These are phyloP conservation scores for Cyclocybe aegerita DNA, from an alignment of 768 basidiomycete species.

Conservation along the genomic window DNA sequence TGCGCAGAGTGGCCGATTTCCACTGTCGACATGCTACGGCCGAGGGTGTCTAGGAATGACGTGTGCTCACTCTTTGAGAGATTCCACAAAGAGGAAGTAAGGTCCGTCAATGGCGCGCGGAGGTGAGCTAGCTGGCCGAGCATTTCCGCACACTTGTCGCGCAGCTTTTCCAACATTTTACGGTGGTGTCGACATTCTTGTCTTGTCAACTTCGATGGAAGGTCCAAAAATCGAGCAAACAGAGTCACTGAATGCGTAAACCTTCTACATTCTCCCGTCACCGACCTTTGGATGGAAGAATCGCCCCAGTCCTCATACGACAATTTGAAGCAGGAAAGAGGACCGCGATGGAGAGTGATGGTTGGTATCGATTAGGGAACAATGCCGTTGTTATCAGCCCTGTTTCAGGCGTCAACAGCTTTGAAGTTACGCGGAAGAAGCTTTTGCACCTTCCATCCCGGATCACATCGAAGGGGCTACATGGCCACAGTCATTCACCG, in stretches of 20 bases:
- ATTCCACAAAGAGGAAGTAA: conserved; percentile 15
- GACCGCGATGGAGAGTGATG: conserved; percentile 16
- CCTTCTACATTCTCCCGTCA: background rate
- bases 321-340: conserved; percentile 14
- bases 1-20: conserved; percentile 10
- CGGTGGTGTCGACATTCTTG: conserved; percentile 70
- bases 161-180: conserved; percentile 55
- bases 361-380: conserved; percentile 54
- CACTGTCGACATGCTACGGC: conserved; percentile 14
- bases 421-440: too few relatives aligned
- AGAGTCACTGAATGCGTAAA: conserved; percentile 17
- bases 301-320: background rate
- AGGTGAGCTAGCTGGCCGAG: conserved; percentile 63
- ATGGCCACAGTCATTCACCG: too few relatives aligned
- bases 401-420: too few relatives aligned
- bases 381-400: conserved; percentile 54
- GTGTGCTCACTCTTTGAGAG: conserved; percentile 6
- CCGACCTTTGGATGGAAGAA: background rate
- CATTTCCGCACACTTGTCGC: conserved; percentile 66
- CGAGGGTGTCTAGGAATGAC: conserved; percentile 17
- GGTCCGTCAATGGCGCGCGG: conserved; percentile 38
- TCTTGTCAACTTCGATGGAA: conserved; percentile 61
- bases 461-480: too few relatives aligned
- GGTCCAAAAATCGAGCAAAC: conserved; percentile 27
- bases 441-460: too few relatives aligned